A percentile compares a stretch with the other conserved stretches of the same genome.
These are phyloP conservation scores for Pyrenophora seminiperda DNA, from an alignment of 2,329 filamentous ascomycete species.

Conservation along the genomic window DNA sequence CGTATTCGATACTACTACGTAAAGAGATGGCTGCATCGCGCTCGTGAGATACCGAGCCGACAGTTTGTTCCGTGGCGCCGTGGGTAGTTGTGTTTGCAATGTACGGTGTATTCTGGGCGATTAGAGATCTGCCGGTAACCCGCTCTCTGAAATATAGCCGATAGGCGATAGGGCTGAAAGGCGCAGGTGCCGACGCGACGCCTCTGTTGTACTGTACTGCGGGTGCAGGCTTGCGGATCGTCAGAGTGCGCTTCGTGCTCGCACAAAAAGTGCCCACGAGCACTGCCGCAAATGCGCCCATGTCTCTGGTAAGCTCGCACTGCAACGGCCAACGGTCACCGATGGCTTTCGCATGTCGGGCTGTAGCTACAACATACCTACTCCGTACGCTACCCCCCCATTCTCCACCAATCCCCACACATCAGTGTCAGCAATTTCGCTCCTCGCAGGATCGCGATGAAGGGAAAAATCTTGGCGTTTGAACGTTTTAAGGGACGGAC, in stretches of 20 bases:
- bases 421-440: slow-evolving; percentile 29
- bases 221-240: background rate
- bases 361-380: slow-evolving; percentile 5
- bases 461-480: slow-evolving; percentile 25
- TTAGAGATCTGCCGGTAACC: slow-evolving; percentile 5
- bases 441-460: slow-evolving; percentile 15
- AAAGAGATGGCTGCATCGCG: background rate
- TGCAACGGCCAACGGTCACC: slow-evolving; percentile 4
- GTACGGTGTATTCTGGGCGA: background rate
- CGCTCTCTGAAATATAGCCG: slow-evolving; percentile 2
- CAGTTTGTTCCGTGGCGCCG: background rate
- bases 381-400: too few species aligned
- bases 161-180: slow-evolving; percentile 14
- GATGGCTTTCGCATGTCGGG: slow-evolving; percentile 7
- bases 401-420: slow-evolving; percentile 42
- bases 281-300: slow-evolving; percentile 2
- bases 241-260: slow-evolving; percentile 6
- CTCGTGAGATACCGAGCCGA: slow-evolving; percentile 7
- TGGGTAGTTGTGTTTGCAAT: too few species aligned
- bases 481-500: slow-evolving; percentile 14
- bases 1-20: slow-evolving; percentile 1
- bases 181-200: slow-evolving; percentile 2
- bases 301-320: slow-evolving; percentile 5
- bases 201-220: background rate
- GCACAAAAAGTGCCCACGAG: background rate